Conservation (phyloP, 139 green algal genomes). For the Picochlorum sp. region DNA sequence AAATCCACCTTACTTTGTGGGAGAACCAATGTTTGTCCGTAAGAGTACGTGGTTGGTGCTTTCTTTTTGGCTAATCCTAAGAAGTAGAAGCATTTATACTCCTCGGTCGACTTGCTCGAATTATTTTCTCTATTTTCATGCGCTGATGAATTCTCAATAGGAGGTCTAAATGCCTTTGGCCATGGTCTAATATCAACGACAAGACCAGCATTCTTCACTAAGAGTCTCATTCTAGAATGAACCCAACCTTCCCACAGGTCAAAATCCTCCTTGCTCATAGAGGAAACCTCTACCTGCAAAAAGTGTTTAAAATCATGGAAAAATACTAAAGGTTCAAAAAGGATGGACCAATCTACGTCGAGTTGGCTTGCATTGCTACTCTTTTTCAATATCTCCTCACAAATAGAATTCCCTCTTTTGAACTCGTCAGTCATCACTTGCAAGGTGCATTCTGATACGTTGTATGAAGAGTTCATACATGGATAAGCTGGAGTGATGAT, state of each 20-base stretch:
- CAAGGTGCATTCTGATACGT: constrained; percentile 76
- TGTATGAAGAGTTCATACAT: constrained; percentile 89
- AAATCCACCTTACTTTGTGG: constrained; percentile 47
- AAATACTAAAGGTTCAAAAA: constrained; percentile 65
- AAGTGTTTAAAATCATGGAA: constrained; percentile 73
- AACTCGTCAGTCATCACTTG: constrained; percentile 56
- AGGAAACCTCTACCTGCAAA: constrained; percentile 68
- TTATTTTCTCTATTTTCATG: neutral
- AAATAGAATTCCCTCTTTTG: constrained; percentile 36
- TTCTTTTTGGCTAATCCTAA: constrained; percentile 61
- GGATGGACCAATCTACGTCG: constrained; percentile 32
- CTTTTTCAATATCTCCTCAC: constrained; percentile 26
- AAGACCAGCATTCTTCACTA: constrained; percentile 42
- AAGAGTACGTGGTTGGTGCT: constrained; percentile 13
- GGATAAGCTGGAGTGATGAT: constrained; percentile 98
- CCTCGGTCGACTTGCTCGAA: neutral
- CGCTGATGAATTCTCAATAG: too few species aligned
- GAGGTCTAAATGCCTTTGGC: constrained; percentile 43
- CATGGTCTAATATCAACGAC: constrained; percentile 63
- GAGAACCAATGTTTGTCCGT: constrained; percentile 17
- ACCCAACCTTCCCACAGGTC: constrained; percentile 80
- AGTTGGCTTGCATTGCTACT: too few species aligned
- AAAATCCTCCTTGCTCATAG: constrained; percentile 53
- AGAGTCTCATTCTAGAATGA: constrained; percentile 61
- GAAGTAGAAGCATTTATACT: constrained; percentile 41